Evolutionary conservation across 768 basidiomycete species (phyloP), one percentile per base, ranked within the genome.

Genomic region (Boletales sp.): DNA sequence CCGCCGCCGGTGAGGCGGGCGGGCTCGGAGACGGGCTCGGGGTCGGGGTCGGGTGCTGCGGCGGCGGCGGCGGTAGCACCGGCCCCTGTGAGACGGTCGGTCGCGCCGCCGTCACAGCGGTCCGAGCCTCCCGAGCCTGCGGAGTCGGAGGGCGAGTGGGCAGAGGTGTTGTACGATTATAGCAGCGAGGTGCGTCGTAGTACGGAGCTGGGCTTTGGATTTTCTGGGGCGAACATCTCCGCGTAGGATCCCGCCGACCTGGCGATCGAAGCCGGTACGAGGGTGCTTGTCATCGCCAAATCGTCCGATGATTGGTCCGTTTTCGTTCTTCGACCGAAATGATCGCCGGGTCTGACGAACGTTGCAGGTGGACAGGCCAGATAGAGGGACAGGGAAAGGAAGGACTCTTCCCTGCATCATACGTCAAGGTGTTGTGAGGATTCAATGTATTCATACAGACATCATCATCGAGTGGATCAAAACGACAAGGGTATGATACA

Each of bases 281-380:
- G 76, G 39, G 74, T 91, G n/a, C 66, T 81, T 50, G 75, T 90
- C 35, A 75, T 79, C 6, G 84, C 84, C 56, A 75, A 72, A 57
- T 81, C 83, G 6, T 87, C 86, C 10, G 83, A 82, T 19, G 89
- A 90, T 57, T 91, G 89, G 89, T 90, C 52, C 17, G 83, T 3
- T 12, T 10, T 30, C 4, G 35, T 21, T 15, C 13, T 19, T 35
- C 19, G 40, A 30, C 14, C 25, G 34, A n/a, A 14, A 25, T 2
- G 28, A 15, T 9, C 14, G 18, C 8, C 5, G 39, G 14, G 7
- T 39, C 46, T 57, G 36, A 54, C 48, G 19, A 6, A 12, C 34
- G 45, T 51, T 51, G 45, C 58, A 86, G 84, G 84, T 86, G 84
- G 84, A 82, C 78, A 15, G 84, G 83, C 12, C 77, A 81, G 65